These are phyloP conservation scores for Auricularia heimuer DNA, from an alignment of 768 basidiomycete genomes.

Conservation along the genomic window DNA sequence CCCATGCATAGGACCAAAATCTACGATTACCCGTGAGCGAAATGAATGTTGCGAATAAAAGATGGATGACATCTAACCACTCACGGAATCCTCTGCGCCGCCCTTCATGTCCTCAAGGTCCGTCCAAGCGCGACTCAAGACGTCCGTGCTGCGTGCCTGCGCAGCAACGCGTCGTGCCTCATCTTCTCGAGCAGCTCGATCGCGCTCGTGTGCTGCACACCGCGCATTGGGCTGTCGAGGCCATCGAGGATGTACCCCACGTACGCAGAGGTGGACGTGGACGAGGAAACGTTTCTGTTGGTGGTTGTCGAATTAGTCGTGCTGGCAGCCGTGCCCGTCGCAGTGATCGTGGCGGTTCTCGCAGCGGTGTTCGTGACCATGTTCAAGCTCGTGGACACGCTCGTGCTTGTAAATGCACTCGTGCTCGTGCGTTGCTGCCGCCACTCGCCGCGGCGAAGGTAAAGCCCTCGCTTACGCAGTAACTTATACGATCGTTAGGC, in stretches of 20 bases:
- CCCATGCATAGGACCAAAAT: slow-evolving; percentile 6
- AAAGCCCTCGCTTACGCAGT: too few species aligned
- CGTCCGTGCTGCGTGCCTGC: slow-evolving; percentile 70
- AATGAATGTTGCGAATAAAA: too few species aligned
- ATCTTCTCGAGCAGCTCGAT: slow-evolving; percentile 68
- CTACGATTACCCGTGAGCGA: neutral
- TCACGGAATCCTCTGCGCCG: slow-evolving; percentile 50
- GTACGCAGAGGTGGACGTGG: slow-evolving; percentile 17
- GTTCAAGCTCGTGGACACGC: too few species aligned
- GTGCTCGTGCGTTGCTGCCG: too few species aligned
- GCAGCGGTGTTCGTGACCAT: too few species aligned
- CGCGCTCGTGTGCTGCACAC: slow-evolving; percentile 62
- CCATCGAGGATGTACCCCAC: slow-evolving; percentile 82
- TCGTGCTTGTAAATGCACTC: too few species aligned
- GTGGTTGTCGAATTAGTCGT: too few species aligned
- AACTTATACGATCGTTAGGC: too few species aligned
- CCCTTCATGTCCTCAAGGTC: slow-evolving; percentile 48
- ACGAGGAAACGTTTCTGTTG: too few species aligned
- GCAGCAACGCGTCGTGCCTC: slow-evolving; percentile 63
- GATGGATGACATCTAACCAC: slow-evolving; percentile 13
- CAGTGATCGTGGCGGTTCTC: too few species aligned
- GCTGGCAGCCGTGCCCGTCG: too few species aligned
- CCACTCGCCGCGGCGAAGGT: too few species aligned
- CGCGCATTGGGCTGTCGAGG: slow-evolving; percentile 38
- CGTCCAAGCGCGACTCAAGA: slow-evolving; percentile 60